Percentiles rank a stretch among this genome's conserved stretches.
These are phyloP conservation scores for Ogataea chonburiensis DNA, from an alignment of 805 yeast genomes.

Conservation along the genomic window DNA sequence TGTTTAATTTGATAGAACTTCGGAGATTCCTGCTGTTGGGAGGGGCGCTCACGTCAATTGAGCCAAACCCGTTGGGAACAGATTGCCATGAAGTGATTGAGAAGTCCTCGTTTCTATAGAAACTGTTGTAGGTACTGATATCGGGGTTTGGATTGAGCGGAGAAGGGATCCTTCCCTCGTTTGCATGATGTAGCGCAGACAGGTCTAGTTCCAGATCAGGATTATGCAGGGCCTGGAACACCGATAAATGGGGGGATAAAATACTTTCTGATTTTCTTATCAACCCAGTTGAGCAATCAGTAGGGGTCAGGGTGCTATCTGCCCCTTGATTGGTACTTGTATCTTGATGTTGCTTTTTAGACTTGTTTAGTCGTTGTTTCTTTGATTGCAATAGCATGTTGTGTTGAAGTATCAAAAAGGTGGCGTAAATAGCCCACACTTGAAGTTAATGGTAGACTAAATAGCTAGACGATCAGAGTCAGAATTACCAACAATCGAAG, in stretches of 20 bases:
- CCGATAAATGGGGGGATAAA: conserved; percentile 34
- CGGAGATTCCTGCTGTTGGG: conserved; percentile 5
- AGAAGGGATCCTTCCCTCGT: conserved; percentile 4
- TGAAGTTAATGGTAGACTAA: background rate
- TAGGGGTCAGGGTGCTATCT: conserved; percentile 5
- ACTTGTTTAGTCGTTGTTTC: conserved; percentile 12
- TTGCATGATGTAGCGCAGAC: conserved; percentile 8
- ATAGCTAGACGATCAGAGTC: too few relatives aligned
- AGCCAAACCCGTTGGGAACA: conserved; percentile 17
- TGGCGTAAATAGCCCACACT: conserved; percentile 7
- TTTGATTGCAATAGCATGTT: conserved; percentile 16
- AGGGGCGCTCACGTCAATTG: conserved; percentile 1
- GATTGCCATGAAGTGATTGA: conserved; percentile 38
- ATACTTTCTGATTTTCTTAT: conserved; percentile 18
- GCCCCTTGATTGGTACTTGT: background rate
- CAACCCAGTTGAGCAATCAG: conserved; percentile 7
- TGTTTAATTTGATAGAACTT: conserved; percentile 11
- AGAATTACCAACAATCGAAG: too few relatives aligned
- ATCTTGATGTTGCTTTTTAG: conserved; percentile 9
- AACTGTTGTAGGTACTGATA: conserved; percentile 6
- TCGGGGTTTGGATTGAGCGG: conserved; percentile 5
- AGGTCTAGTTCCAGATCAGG: conserved; percentile 33
- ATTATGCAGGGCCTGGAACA: conserved; percentile 33
- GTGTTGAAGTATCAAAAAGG: conserved; percentile 1
- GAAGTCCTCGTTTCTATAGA: conserved; percentile 27